A percentile compares a stretch with the other conserved stretches of the same genome.
These are phyloP conservation scores for Coemansia sp. DNA, from an alignment of 192 early-diverging fungal species.

Conservation along the genomic window DNA sequence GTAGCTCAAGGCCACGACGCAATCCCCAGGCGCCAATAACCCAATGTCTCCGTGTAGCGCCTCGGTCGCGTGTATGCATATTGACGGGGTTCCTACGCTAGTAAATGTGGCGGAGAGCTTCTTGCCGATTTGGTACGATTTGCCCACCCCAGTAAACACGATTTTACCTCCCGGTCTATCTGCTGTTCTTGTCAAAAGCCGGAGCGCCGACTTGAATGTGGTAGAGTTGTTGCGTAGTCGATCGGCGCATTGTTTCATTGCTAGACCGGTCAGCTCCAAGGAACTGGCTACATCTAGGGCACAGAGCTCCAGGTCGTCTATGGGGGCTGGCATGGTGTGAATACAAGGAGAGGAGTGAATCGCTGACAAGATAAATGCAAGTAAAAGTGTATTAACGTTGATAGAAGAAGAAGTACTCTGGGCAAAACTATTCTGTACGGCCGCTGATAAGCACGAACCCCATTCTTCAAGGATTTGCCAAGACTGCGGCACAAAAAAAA, in stretches of 20 bases:
- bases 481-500: not conserved
- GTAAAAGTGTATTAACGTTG: not conserved
- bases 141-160: slow-evolving; percentile 42
- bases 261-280: slow-evolving; percentile 16
- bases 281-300: slow-evolving; percentile 11
- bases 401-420: not conserved
- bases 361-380: not conserved
- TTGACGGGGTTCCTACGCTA: slow-evolving; percentile 30
- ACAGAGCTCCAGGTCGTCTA: slow-evolving; percentile 8
- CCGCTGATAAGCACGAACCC: not conserved
- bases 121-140: slow-evolving; percentile 34
- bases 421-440: not conserved
- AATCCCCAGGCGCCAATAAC: slow-evolving; percentile 19
- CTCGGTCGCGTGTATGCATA: slow-evolving; percentile 40
- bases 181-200: slow-evolving; percentile 8
- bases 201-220: slow-evolving; percentile 16
- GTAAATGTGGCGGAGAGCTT: slow-evolving; percentile 46
- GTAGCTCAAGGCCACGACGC: slow-evolving; percentile 40
- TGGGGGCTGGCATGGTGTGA: not conserved
- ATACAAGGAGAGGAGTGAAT: not conserved
- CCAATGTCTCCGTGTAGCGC: slow-evolving; percentile 46
- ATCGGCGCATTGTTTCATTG: slow-evolving; percentile 25
- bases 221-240: slow-evolving; percentile 7
- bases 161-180: slow-evolving; percentile 12
- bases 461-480: not conserved